Evolutionary conservation across 2,329 filamentous ascomycete genomes (phyloP), one percentile per base, ranked within the genome.

Genomic region (Claviceps capensis): DNA sequence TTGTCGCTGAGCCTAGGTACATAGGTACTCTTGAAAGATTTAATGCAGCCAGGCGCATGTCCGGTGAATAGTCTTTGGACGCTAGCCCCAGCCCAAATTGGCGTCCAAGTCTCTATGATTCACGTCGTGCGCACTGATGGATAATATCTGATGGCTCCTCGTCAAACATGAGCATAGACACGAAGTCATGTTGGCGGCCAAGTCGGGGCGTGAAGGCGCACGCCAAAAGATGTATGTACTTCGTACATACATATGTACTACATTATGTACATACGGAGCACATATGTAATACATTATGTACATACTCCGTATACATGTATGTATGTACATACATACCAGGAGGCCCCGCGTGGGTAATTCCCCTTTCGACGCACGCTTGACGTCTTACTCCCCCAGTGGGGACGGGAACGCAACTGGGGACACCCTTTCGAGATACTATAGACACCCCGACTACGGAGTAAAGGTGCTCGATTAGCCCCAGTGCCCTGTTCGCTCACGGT

Each of bases 401-500:
- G 9, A 34, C 30, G 30, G 30, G 30, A 34, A 34, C 9, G 30
- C 30, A 6, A 5, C 43, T 6, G 30, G 42, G n/a, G 34, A 5
- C 22, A 50, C 42, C 49, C 49, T 40, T 36, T 47, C 45, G 26
- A 5, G 34, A 13, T 45, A 43, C 47, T 49, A 50, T 46, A 30
- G 36, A 36, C 34, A 45, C 47, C 44, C 43, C 23, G 17, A 16
- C 43, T 23, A 48, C 13, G 42, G 42, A 19, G 43, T 14, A 8
- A 19, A 11, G 19, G 23, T 34, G 41, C 14, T 44, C 37, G 17
- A 30, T 36, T 19, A 46, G 42, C 42, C 43, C 43, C 36, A 43
- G 19, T 45, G 19, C 43, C 42, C 42, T 50, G 38, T 49, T 47
- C 41, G 47, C 50, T 57, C 30, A 34, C 4, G 9, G 56, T 48